Base-by-base conservation (phyloP, 805 yeast genomes). In the Lachancea meyersii region DNA sequence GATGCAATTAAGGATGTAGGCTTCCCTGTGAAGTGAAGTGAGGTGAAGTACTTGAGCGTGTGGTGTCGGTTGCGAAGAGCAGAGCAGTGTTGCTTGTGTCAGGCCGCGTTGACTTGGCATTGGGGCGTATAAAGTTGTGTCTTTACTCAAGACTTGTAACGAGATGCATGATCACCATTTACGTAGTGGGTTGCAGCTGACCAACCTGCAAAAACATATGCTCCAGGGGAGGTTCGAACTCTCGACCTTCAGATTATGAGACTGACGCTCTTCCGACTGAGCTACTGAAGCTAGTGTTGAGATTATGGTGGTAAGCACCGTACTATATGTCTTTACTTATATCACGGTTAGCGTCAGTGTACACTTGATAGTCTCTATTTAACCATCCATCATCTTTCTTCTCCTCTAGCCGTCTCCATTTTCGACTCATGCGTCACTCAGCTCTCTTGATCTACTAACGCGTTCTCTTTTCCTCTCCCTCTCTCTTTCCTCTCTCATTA, bases 261-360 rank as follows among this genome's bases (percentile, higher is more conserved):
- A 68, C 73, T 68, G 72, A 69, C 71, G 72, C 72, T 67, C 73
- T 68, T 59, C 73, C 72, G 65, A 67, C 72, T 68, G 71, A 67
- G 72, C 73, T 68, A 68, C 70, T 63, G 68, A 64, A 68, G 72
- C 71, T 26, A 26, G 14, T 26, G 13, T 26, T 26, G 28, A 14
- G 13, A 23, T 4, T 6, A 11, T 26, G 28, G 13, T 11, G 14
- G 13, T 26, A n/a, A n/a, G n/a, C n/a, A n/a, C n/a, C n/a, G 6
- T 26, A 6, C 13, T 10, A 6, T 5, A 14, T 5, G 13, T 4
- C 5, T 26, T 11, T 26, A 26, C 28, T 14, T 4, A 10, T 14
- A 13, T 6, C 13, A 11, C 6, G 13, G 28, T 26, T 14, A 26
- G 14, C 10, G 10, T 26, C 28, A 14, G 5, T 26, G 14, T 26